These are phyloP conservation scores for Nemania diffusa DNA, from an alignment of 2,329 filamentous ascomycete genomes.

Conservation along the genomic window DNA sequence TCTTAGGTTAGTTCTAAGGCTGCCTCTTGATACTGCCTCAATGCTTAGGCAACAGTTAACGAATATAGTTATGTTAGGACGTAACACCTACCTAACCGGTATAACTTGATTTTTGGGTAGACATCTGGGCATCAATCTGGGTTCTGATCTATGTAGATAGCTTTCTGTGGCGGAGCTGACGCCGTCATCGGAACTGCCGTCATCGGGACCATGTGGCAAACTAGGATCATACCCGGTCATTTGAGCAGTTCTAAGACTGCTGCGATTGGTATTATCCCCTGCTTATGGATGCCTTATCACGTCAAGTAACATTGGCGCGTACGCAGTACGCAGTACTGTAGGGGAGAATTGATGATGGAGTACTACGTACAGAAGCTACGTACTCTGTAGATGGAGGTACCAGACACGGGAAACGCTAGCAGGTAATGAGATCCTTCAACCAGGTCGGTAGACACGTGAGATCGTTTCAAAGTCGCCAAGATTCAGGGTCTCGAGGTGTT, in stretches of 20 bases:
- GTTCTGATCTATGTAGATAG: neutral
- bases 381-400: conserved; percentile 7
- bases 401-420: conserved; percentile 23
- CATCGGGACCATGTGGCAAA: conserved; percentile 16
- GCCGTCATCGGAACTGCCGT: conserved; percentile 9
- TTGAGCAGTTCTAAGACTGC: neutral
- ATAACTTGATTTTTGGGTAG: neutral
- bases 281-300: neutral
- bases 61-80: neutral
- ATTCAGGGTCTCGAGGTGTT: conserved; percentile 31
- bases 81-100: neutral
- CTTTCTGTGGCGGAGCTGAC: neutral
- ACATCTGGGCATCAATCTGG: neutral
- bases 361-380: neutral
- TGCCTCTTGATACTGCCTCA: neutral
- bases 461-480: conserved; percentile 30
- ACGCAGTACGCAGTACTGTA: neutral
- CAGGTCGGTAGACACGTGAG: conserved; percentile 1
- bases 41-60: neutral
- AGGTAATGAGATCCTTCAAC: conserved; percentile 17
- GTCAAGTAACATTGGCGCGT: neutral
- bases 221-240: neutral
- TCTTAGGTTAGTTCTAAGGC: neutral
- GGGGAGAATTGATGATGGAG: neutral
- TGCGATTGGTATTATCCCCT: neutral